Percentiles rank a stretch among this genome's conserved stretches.
Conservation (phyloP, 2,329 filamentous ascomycete species). For the Thermothelomyces thermophilus region DNA sequence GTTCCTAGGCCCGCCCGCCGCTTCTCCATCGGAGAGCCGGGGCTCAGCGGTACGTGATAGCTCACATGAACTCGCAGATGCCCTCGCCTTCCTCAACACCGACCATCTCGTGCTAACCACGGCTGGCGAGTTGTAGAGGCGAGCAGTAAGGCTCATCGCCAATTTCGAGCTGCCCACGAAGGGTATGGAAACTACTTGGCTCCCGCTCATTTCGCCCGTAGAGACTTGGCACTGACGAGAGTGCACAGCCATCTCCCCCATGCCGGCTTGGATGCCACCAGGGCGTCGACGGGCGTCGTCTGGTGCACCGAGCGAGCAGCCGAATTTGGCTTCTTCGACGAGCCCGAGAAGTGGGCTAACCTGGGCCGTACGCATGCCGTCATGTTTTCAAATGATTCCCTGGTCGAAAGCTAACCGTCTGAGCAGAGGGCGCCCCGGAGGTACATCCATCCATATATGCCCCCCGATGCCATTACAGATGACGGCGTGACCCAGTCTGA, state of each 20-base stretch:
- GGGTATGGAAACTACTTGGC: constrained; percentile 37
- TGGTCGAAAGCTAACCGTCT: neutral
- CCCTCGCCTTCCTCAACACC: neutral
- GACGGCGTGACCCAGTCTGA: neutral
- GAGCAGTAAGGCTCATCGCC: constrained; percentile 75
- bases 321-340: constrained; percentile 81
- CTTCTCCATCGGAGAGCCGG: constrained; percentile 54
- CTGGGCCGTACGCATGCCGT: constrained; percentile 55
- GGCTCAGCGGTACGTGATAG: constrained; percentile 43
- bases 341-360: constrained; percentile 83
- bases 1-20: constrained; percentile 50
- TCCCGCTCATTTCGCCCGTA: neutral
- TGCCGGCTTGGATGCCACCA: constrained; percentile 79
- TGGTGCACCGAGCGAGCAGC: constrained; percentile 85
- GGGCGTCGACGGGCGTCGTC: constrained; percentile 87
- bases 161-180: constrained; percentile 85
- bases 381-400: neutral
- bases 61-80: neutral
- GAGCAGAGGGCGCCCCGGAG: constrained; percentile 70
- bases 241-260: constrained; percentile 63
- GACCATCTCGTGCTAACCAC: constrained; percentile 12
- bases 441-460: constrained; percentile 13
- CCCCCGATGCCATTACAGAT: neutral
- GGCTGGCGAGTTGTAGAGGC: constrained; percentile 54
- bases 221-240: neutral